Conservation (phyloP, 805 yeast genomes). For the Cyberlindnera galapagoensis region DNA sequence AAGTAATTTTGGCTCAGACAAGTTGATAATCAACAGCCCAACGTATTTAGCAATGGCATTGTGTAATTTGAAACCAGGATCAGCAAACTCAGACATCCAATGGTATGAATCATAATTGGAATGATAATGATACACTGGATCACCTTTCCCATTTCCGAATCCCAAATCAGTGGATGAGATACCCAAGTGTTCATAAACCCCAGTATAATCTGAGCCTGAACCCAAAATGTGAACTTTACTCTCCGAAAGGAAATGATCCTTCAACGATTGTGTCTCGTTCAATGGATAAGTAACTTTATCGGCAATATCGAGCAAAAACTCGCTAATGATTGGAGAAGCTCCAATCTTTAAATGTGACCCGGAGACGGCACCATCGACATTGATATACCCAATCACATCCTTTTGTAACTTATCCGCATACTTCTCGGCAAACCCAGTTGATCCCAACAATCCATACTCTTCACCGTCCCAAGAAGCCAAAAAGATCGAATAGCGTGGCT, state of each 20-base stretch:
- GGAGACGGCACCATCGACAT: conserved; percentile 57
- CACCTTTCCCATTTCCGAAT: conserved; percentile 37
- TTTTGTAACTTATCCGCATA: conserved; percentile 39
- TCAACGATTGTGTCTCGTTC: conserved; percentile 14
- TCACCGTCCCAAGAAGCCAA: conserved; percentile 82
- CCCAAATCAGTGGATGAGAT: conserved; percentile 57
- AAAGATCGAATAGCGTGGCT: conserved; percentile 56
- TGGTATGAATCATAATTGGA: conserved; percentile 66
- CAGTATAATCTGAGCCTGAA: conserved; percentile 67
- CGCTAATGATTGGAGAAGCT: conserved; percentile 54
- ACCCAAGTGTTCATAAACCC: conserved; percentile 53
- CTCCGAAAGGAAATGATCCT: conserved; percentile 23
- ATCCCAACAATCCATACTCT: conserved; percentile 68
- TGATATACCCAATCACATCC: conserved; percentile 60
- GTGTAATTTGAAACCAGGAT: conserved; percentile 56
- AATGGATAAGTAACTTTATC: conserved; percentile 40
- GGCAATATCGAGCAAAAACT: conserved; percentile 38
- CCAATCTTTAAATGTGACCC: conserved; percentile 45
- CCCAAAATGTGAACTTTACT: conserved; percentile 45
- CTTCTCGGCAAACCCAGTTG: conserved; percentile 73
- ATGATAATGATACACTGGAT: conserved; percentile 68
- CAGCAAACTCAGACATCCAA: conserved; percentile 63
- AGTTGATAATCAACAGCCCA: conserved; percentile 41
- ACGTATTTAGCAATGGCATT: conserved; percentile 48
- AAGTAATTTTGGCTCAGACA: conserved; percentile 44